Evolutionary conservation across 768 basidiomycete genomes (phyloP).

Genomic region (Phaeotremella skinneri): DNA sequence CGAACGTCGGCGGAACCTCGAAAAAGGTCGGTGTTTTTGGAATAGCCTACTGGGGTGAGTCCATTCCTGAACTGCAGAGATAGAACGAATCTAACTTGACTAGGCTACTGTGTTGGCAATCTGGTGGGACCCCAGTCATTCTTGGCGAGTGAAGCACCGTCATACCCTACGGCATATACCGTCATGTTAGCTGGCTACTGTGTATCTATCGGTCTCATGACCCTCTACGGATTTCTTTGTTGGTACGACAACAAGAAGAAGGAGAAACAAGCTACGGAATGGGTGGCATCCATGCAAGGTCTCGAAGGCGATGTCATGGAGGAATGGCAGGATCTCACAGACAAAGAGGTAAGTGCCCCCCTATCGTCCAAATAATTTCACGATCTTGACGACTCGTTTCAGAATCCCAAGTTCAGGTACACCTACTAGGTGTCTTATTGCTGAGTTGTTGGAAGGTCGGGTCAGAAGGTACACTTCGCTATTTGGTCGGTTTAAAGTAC

Average conservation of each 20-base stretch:
- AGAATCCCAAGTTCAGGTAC: conserved; percentile 20
- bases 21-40: conserved; percentile 15
- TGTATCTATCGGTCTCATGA: conserved; percentile 18
- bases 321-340: conserved; percentile 40
- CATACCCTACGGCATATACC: conserved; percentile 9
- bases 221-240: conserved; percentile 23
- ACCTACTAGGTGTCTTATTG: too few species aligned
- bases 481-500: too few species aligned
- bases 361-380: too few species aligned
- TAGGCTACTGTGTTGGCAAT: conserved; percentile 1
- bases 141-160: conserved; percentile 19
- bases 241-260: conserved; percentile 35
- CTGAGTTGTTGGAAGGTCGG: too few species aligned
- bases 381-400: too few species aligned
- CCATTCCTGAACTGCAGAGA: not conserved
- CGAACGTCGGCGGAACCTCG: conserved; percentile 20
- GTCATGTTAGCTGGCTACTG: conserved; percentile 21
- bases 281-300: conserved; percentile 16
- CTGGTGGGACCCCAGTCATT: conserved; percentile 10
- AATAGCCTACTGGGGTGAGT: conserved; percentile 19
- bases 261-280: conserved; percentile 23
- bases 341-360: conserved; percentile 21
- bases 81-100: not conserved
- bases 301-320: conserved; percentile 20
- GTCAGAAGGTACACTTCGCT: too few species aligned